These are phyloP conservation scores for Cylindrotheca fusiformis DNA, from an alignment of 108 stramenopile species.

Conservation along the genomic window DNA sequence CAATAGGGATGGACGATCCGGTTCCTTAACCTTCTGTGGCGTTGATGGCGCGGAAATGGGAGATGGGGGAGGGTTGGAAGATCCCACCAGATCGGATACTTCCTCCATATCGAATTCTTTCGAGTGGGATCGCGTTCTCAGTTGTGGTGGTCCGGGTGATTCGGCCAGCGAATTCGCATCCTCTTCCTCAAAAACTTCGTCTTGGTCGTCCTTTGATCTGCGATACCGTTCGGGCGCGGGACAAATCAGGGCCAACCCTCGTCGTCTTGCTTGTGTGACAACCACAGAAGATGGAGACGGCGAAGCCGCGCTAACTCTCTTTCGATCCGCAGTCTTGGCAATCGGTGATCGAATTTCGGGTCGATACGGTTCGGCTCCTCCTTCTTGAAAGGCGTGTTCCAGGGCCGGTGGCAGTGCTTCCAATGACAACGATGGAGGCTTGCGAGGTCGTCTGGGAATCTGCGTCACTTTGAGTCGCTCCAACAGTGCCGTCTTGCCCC, in stretches of 20 bases:
- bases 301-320: background rate
- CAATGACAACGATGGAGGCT: background rate
- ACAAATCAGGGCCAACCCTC: slow-evolving; percentile 27
- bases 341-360: too few relatives aligned
- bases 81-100: background rate
- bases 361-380: slow-evolving; percentile 8
- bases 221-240: slow-evolving; percentile 50
- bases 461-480: slow-evolving; percentile 84
- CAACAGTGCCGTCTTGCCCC: slow-evolving; percentile 73
- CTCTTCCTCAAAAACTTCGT: slow-evolving; percentile 21
- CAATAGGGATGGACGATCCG: slow-evolving; percentile 1
- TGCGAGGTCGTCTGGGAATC: slow-evolving; percentile 29
- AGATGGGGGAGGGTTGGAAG: background rate
- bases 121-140: slow-evolving; percentile 28
- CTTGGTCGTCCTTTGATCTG: slow-evolving; percentile 25
- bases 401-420: slow-evolving; percentile 4
- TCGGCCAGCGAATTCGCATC: slow-evolving; percentile 8
- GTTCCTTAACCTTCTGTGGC: slow-evolving; percentile 1
- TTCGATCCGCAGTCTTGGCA: background rate
- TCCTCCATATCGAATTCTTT: slow-evolving; percentile 48
- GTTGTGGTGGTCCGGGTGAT: slow-evolving; percentile 12
- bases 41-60: background rate
- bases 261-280: slow-evolving; percentile 1
- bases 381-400: slow-evolving; percentile 18
- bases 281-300: slow-evolving; percentile 1